Conservation (phyloP, 2,329 filamentous ascomycete species). For the Pestalotiopsis sp. region DNA sequence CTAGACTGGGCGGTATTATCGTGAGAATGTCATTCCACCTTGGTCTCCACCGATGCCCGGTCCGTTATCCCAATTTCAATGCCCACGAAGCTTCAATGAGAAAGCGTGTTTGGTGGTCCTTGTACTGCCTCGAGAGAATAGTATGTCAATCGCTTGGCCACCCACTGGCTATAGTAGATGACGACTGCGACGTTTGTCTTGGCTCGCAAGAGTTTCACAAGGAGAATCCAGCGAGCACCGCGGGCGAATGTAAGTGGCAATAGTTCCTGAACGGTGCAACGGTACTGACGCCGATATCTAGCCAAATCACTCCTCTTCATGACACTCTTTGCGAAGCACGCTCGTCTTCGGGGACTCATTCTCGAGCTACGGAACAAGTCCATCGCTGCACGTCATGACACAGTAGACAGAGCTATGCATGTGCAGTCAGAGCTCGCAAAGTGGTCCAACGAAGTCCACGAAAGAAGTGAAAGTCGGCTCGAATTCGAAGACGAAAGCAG, state of each 20-base stretch:
- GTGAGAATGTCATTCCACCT: constrained; percentile 59
- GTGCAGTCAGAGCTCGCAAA: constrained; percentile 20
- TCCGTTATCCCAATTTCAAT: constrained; percentile 53
- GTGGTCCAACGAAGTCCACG: constrained; percentile 21
- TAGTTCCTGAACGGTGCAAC: background rate
- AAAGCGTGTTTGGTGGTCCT: constrained; percentile 58
- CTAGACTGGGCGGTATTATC: constrained; percentile 56
- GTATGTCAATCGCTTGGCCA: constrained; percentile 59
- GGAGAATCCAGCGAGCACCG: background rate
- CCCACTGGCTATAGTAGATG: constrained; percentile 57
- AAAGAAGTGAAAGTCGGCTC: constrained; percentile 9
- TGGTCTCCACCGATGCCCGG: constrained; percentile 61
- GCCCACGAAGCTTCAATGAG: constrained; percentile 48
- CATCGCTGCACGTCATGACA: constrained; percentile 19
- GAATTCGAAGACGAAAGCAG: constrained; percentile 12
- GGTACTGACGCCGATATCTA: background rate
- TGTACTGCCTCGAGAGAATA: constrained; percentile 58
- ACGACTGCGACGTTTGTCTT: constrained; percentile 62
- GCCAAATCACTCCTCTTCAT: constrained; percentile 17
- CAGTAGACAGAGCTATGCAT: constrained; percentile 17
- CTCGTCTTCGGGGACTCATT: constrained; percentile 22
- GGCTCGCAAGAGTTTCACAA: constrained; percentile 49
- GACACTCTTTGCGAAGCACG: constrained; percentile 20
- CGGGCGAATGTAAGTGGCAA: background rate
- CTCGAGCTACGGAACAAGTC: constrained; percentile 23